Base-by-base conservation (phyloP, 2,329 filamentous ascomycete genomes). In the Botrytis deweyae region DNA sequence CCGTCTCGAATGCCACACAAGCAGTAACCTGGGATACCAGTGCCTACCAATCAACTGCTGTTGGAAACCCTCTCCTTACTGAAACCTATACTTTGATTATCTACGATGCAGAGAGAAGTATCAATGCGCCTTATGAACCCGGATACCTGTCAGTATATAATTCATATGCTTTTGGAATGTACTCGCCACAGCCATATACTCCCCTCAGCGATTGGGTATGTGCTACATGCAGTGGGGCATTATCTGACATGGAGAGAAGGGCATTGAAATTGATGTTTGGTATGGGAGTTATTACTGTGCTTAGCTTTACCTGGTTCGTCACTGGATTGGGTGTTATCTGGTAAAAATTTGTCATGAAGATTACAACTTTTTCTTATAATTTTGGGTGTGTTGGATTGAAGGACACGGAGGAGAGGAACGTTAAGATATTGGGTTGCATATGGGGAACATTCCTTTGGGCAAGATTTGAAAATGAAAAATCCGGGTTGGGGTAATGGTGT, bases 281-380 rank as follows among this genome's bases (percentile, higher is more conserved):
- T 20, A 89, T 90, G 86, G 85, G 86, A 77, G 67, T 87, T 46
- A 80, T 89, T 62, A 90, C 89, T 1, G 83, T 91, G 6, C 76
- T 88, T 44, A 88, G 87, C 79, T 91, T 91, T 76, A 90, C 88
- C 44, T 91, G 88, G 88, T 91, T 91, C 77, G 88, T 90, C 55
- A 84, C 84, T 38, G 88, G 89, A 3, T 69, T 75, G 40, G 78
- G 78, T 29, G 76, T 82, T 10, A 79, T 81, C 66, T 82, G 80
- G 80, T 82, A 77, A 67, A n/a, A 33, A n/a, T 20, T 67, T 64
- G 33, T 49, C n/a, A 46, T 36, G 40, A n/a, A 62, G 55, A 38
- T 40, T 20, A 44, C 3, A n/a, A 62, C 22, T 38, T 36, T 44
- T 49, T 61, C 55, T 44, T 16, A n/a, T 36, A 44, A 36, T 52